Base-by-base conservation (phyloP, 2,329 filamentous ascomycete species). In the Trichoderma sp. region DNA sequence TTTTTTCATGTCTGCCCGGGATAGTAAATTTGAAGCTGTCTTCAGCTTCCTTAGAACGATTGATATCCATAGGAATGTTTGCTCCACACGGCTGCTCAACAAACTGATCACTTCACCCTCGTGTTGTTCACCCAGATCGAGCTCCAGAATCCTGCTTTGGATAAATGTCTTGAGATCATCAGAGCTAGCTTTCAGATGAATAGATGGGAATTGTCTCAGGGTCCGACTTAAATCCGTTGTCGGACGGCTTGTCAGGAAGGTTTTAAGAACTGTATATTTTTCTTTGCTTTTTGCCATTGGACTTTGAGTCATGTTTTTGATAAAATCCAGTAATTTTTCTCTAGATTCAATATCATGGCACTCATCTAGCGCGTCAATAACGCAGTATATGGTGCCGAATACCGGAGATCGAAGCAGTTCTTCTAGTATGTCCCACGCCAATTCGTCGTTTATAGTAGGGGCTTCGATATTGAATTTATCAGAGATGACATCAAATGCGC, bases 281-380 rank as follows among this genome's bases (percentile, higher is more conserved):
- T 1, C 28, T 21, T 6, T 34, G 15, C 0, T 21, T 7, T n/a
- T 60, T 30, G 12, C 14, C 18, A 21, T 12, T 7, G 62, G 28
- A 0, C n/a, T 12, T 51, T 51, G 43, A 47, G 11, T 47, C 0
- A 18, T 3, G 0, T 24, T 51, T 7, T 28, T 32, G 18, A 64
- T 30, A 28, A 53, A 34, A 1, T 18, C 39, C 12, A 47, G 43
- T 2, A 65, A 24, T 24, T 14, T 65, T 3, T 30, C 28, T 6
- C 39, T 34, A 4, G 62, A 9, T 7, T 58, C 56, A 18, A 26
- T 5, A 32, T 34, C 66, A n/a, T 39, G 66, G 9, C 66, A 69
- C 15, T 69, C 66, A 26, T 69, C 66, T 15, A 69, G 15, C 1
- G 66, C 66, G 15, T 69, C 66, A 32, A 69, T 60, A 4, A 69